Evolutionary conservation across 495 filamentous ascomycete species (phyloP).

Genomic region (Filosporella fistucella): DNA sequence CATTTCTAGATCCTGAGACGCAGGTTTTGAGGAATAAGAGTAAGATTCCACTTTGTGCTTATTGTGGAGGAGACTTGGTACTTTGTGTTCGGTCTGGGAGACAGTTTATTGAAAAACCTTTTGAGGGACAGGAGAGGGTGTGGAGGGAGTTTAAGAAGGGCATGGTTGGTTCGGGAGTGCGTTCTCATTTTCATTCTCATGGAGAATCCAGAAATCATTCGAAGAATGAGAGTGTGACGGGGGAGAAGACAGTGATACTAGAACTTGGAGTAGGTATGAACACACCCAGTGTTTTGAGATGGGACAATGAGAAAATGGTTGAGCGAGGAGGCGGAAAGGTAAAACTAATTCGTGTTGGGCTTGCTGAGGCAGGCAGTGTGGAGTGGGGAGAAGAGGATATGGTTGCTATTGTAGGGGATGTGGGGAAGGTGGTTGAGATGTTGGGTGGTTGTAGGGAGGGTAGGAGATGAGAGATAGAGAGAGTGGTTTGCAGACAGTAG

Average conservation of each 20-base stretch:
- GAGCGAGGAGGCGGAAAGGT: not conserved
- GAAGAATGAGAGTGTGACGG: not conserved
- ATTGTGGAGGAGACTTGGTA: not conserved
- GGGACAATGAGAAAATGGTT: not conserved
- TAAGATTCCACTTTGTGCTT: not conserved
- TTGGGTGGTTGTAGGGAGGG: too few relatives aligned
- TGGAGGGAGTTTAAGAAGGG: not conserved
- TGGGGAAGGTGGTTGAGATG: too few relatives aligned
- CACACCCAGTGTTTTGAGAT: not conserved
- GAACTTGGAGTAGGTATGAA: not conserved
- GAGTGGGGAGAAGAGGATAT: conserved; percentile 1
- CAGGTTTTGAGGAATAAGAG: not conserved
- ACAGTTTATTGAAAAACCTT: not conserved
- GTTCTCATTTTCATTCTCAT: not conserved
- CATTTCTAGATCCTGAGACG: not conserved
- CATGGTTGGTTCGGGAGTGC: not conserved
- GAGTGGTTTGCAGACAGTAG: too few relatives aligned
- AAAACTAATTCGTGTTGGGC: not conserved
- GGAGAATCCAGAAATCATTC: too few relatives aligned
- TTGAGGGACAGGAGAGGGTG: not conserved
- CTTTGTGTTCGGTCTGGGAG: not conserved
- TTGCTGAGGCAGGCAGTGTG: not conserved
- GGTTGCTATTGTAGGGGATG: not conserved
- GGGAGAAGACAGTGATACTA: not conserved
- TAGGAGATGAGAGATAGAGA: too few relatives aligned